Evolutionary conservation across 2,329 filamentous ascomycete genomes (phyloP).

Genomic region (Colletotrichum viniferum): DNA sequence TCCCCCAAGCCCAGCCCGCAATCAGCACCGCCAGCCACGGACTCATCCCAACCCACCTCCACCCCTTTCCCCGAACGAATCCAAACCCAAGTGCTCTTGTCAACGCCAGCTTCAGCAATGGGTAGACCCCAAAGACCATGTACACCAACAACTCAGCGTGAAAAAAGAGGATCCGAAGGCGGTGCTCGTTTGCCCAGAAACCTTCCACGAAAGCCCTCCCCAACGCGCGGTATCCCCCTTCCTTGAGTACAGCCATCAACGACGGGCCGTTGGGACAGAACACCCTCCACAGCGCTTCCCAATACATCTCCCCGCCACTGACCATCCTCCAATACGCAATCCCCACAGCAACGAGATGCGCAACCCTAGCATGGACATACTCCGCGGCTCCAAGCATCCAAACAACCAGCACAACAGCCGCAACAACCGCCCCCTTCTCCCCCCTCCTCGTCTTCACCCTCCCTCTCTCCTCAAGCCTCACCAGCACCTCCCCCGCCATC

Average conservation of each 20-base stretch:
- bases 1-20: slow-evolving; percentile 13
- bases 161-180: background rate
- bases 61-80: background rate
- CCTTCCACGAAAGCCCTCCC: background rate
- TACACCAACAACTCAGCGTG: slow-evolving; percentile 1
- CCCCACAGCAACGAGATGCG: slow-evolving; percentile 29
- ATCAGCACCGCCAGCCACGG: slow-evolving; percentile 14
- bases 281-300: background rate
- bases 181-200: background rate
- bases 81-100: background rate
- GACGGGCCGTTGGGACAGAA: background rate
- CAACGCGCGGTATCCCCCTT: rapidly evolving
- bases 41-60: background rate
- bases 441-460: no score
- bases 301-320: background rate
- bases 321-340: slow-evolving; percentile 28
- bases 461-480: background rate
- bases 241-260: rapidly evolving
- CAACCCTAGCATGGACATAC: slow-evolving; percentile 30
- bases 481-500: slow-evolving; percentile 2
- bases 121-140: background rate
- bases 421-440: background rate
- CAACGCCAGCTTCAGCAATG: background rate
- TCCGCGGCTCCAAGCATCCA: slow-evolving; percentile 33
- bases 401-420: slow-evolving; percentile 24